phyloP scores from a whole-genome alignment of 345 rosid genomes.

The Salix purpurea region DNA sequence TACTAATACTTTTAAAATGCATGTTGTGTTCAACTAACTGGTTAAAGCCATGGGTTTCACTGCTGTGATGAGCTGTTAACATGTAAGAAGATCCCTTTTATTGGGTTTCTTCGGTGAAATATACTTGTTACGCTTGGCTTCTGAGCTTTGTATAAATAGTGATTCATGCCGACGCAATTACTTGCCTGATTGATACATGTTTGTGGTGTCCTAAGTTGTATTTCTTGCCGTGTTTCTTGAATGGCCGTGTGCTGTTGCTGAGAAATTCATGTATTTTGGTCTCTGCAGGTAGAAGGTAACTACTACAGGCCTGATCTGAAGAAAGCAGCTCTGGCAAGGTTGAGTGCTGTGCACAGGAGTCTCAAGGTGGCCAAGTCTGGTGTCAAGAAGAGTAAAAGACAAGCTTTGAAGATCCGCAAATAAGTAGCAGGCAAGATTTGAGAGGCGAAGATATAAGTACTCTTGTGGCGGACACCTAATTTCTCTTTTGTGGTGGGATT shows the following conservation, averaged over 20 bases:
- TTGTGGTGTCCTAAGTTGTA: neutral
- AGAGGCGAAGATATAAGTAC: neutral
- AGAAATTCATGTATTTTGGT: neutral
- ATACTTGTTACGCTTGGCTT: constrained; percentile 51
- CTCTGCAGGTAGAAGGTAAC: constrained; percentile 66
- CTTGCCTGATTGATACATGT: neutral
- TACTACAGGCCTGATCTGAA: constrained; percentile 86
- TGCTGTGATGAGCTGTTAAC: constrained; percentile 47
- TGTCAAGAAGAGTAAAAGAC: constrained; percentile 88
- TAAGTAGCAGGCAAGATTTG: neutral
- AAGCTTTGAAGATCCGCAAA: constrained; percentile 30
- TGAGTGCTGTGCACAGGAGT: constrained; percentile 74
- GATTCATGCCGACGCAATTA: neutral
- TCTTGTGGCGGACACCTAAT: neutral
- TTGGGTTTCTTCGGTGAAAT: constrained; percentile 40
- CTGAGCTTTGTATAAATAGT: constrained; percentile 36
- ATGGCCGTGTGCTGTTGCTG: neutral
- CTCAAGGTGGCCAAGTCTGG: constrained; percentile 84
- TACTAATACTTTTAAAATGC: neutral
- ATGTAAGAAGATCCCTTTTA: constrained; percentile 30
- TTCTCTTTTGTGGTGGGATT: neutral
- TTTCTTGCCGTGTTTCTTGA: neutral
- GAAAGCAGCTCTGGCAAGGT: constrained; percentile 83
- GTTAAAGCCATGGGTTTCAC: neutral
- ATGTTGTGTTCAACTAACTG: neutral